Evolutionary conservation across 1,139 yeast species (phyloP), one percentile per base, ranked within the genome.

Genomic region (Candida tetrigidarum): DNA sequence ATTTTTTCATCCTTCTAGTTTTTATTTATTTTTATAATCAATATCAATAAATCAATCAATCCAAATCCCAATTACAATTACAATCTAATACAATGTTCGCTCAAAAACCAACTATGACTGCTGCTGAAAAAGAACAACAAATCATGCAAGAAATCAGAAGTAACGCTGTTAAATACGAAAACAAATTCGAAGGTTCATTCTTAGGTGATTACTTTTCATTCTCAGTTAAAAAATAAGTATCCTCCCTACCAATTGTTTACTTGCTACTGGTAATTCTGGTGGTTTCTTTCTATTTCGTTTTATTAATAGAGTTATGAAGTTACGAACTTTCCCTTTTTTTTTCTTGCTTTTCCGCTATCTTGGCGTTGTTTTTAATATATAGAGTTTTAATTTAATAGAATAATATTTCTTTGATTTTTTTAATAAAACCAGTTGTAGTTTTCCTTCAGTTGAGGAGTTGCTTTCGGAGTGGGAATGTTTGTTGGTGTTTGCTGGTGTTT

Each of bases 81-180:
- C 25, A 22, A 9, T 15, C 16, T 16, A 11, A 5, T 20, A 50
- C 50, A 45, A 55, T 56, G 57, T 45, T 47, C 37, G 33, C 56
- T 33, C 55, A 56, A 48, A 42, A 46, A 43, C 42, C 52, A 42
- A 62, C 57, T 55, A 50, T 64, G 55, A 62, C 68, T 53, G 76
- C 75, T 45, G 66, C 61, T 54, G 78, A 74, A 60, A 74, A 74
- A 63, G 80, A 74, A 64, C 78, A 77, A 51, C 66, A 63, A 56
- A 74, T 74, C 54, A 74, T 74, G 79, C 66, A 65, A 47, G 78
- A 74, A 53, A 74, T 74, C 53, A 71, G 76, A 67, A 62, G 70
- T 30, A 57, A 55, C 46, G 45, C 56, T 42, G 62, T 58, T 42
- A 69, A 64, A 55, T 73, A 54, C 59, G 77, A 72, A 53, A 61